Base-by-base conservation (phyloP, 441 rosid species). In the Syzygium syzygioides region DNA sequence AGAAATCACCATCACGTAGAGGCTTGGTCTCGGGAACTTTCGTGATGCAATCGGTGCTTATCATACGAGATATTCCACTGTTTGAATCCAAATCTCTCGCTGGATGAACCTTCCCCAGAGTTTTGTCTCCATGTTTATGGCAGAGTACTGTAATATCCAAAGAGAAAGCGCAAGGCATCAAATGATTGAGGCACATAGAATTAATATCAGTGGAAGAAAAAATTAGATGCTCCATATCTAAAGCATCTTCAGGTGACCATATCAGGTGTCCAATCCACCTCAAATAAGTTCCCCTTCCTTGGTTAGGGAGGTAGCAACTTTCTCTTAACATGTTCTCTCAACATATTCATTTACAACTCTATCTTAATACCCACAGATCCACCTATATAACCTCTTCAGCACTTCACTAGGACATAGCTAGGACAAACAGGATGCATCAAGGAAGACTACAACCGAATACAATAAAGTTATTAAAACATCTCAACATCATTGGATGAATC, bases 1-100 rank as follows among this genome's bases (percentile, higher is more conserved):
- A 34, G 86, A 6, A 92, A 94, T 48, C 55, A 97, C 98, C 95
- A 92, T 94, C 93, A 85, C 96, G 95, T 87, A 95, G 89, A 89
- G 95, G 93, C 91, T 93, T 94, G 86, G 91, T 91, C 57, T 87
- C 62, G 15, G 88, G 37, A 87, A 90, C 60, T 86, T 56, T 90
- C 66, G 87, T 86, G 89, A 90, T 89, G 56, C 87, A 87, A 79
- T 90, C 88, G 71, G 55, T 89, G 60, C 88, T 76, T 52, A 89
- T 90, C 66, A 54, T 84, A 54, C 55, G 20, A 86, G 92, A 87
- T 89, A 79, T 92, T 91, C 89, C 88, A 53, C n/a, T 26, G 45
- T 86, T 90, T 89, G 91, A 87, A 89, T 87, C 88, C 41, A 57
- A 86, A 91, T 85, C 59, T 80, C 48, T 37, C 60, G 0, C 55